Evolutionary conservation across 1,139 yeast genomes (phyloP).

Genomic region (Candida sp.): DNA sequence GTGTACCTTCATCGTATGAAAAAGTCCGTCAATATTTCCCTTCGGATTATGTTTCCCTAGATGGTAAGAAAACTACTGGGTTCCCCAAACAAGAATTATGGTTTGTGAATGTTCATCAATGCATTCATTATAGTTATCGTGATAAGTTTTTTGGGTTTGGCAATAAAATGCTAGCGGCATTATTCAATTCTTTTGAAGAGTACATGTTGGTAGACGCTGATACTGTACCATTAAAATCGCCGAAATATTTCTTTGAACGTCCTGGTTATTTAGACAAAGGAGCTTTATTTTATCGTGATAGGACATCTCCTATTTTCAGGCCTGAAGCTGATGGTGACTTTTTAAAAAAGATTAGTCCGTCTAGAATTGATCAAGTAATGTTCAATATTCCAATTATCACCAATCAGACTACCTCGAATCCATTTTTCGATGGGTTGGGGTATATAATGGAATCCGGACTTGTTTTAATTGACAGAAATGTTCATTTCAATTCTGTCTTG

Average conservation of each 20-base stretch:
- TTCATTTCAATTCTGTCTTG: constrained; percentile 41
- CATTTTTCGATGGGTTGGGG: constrained; percentile 25
- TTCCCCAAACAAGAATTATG: constrained; percentile 40
- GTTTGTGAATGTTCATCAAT: constrained; percentile 37
- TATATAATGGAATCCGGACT: constrained; percentile 56
- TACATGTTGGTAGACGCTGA: constrained; percentile 52
- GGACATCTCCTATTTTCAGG: constrained; percentile 34
- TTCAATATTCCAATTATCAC: constrained; percentile 33
- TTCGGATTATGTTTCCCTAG: constrained; percentile 15
- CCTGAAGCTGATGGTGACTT: constrained; percentile 25
- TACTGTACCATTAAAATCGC: constrained; percentile 36
- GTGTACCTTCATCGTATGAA: constrained; percentile 20
- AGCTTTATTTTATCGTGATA: constrained; percentile 46
- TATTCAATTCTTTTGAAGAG: constrained; percentile 51
- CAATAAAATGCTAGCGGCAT: constrained; percentile 47
- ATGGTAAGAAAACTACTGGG: constrained; percentile 15
- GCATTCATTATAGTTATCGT: constrained; percentile 23
- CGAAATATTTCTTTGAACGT: constrained; percentile 34
- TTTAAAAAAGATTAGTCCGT: constrained; percentile 36
- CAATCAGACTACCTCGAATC: constrained; percentile 24
- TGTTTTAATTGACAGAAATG: constrained; percentile 38
- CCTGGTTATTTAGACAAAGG: constrained; percentile 36
- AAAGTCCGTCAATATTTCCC: constrained; percentile 21
- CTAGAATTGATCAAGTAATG: constrained; percentile 29
- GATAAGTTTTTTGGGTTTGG: constrained; percentile 35